Evolutionary conservation across 1,284 basidiomycete species (phyloP).

Genomic region (Malassezia dermatis): DNA sequence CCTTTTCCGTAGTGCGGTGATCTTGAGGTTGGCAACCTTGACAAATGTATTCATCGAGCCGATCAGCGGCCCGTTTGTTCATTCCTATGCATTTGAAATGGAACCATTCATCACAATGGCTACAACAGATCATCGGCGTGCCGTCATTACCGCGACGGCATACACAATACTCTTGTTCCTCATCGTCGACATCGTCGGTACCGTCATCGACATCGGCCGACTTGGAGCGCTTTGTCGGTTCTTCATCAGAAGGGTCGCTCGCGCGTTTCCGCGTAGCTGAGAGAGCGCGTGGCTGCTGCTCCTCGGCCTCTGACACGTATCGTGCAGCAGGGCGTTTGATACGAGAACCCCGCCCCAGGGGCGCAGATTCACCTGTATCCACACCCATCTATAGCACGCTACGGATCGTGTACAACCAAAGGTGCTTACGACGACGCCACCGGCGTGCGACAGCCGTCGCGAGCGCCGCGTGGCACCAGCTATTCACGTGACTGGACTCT

Average conservation of each 20-base stretch:
- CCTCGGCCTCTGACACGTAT: neutral
- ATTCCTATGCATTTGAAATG: slow-evolving; percentile 41
- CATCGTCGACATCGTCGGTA: slow-evolving; percentile 8
- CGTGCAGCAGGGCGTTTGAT: slow-evolving; percentile 12
- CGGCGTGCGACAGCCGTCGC: neutral
- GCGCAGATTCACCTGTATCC: slow-evolving; percentile 1
- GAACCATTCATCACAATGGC: slow-evolving; percentile 40
- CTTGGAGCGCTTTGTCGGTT: neutral
- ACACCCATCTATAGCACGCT: slow-evolving; percentile 7
- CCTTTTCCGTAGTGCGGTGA: neutral
- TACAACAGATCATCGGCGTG: slow-evolving; percentile 43
- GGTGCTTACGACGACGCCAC: neutral
- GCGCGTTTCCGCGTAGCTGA: neutral
- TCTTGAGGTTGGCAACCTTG: slow-evolving; percentile 17
- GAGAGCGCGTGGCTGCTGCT: neutral
- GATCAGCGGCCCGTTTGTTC: slow-evolving; percentile 31
- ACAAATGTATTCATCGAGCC: slow-evolving; percentile 36
- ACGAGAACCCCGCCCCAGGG: slow-evolving; percentile 11
- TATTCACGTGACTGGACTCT: slow-evolving; percentile 9
- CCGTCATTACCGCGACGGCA: slow-evolving; percentile 41
- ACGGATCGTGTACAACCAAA: slow-evolving; percentile 1
- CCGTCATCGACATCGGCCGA: neutral
- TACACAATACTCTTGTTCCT: slow-evolving; percentile 32
- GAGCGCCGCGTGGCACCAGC: neutral
- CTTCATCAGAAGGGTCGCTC: neutral